Evolutionary conservation across 2,329 filamentous ascomycete species (phyloP).

Genomic region (Hortaea werneckii): DNA sequence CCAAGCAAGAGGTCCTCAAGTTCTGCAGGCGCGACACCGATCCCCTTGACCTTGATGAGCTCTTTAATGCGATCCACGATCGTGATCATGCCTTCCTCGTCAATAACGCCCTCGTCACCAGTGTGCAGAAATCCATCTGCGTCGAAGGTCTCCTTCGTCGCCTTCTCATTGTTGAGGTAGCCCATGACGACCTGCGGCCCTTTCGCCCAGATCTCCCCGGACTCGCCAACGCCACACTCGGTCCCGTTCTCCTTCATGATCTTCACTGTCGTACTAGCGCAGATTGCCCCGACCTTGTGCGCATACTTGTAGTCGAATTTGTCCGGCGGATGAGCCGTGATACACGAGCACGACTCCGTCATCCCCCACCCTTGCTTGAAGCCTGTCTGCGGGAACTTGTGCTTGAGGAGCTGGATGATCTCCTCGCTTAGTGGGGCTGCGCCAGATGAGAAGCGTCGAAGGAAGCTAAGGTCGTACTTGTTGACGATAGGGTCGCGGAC

Average conservation of each 20-base stretch:
- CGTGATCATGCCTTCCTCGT: conserved; percentile 45
- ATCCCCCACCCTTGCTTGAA: conserved; percentile 60
- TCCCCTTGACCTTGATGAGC: conserved; percentile 58
- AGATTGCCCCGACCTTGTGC: conserved; percentile 45
- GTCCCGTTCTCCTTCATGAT: conserved; percentile 47
- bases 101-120: conserved; percentile 48
- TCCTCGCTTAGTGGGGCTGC: conserved; percentile 50
- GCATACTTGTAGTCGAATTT: conserved; percentile 50
- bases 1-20: conserved; percentile 51
- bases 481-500: conserved; percentile 46
- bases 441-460: conserved; percentile 49
- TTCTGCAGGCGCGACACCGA: conserved; percentile 49
- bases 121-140: conserved; percentile 47
- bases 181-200: conserved; percentile 30
- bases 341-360: conserved; percentile 55
- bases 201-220: conserved; percentile 36
- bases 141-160: conserved; percentile 35
- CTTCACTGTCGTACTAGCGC: conserved; percentile 50
- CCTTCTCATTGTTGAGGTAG: conserved; percentile 26
- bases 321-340: conserved; percentile 50
- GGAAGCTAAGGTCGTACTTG: conserved; percentile 47
- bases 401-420: conserved; percentile 46
- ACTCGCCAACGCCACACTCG: conserved; percentile 43
- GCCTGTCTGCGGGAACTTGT: conserved; percentile 48
- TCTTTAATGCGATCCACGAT: conserved; percentile 57